Base-by-base conservation (phyloP, 345 rosid genomes). In the Arabis alpina region DNA sequence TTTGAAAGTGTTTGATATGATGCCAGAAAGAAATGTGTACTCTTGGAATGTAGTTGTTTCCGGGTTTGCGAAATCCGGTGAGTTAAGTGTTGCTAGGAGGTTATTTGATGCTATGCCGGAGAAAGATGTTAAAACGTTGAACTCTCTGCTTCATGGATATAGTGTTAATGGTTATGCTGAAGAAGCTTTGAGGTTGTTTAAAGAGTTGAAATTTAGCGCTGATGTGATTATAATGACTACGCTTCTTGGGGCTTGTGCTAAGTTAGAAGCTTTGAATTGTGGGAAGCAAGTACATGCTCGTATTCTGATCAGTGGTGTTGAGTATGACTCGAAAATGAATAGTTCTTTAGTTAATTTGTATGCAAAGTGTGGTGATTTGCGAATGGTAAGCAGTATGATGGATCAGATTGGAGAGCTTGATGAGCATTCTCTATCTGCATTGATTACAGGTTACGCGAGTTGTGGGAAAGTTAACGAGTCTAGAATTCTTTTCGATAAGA, bases 201-300 rank as follows among this genome's bases (percentile, higher is more conserved):
- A 76, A 76, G 78, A 81, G 12, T 68, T 84, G 64, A 75, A 61
- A 47, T 65, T 44, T 5, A 64, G 66, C n/a, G 43, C 76, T 54
- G 96, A 90, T 81, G 55, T 71, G 1, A 80, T 87, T 54, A 82
- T 79, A 45, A 15, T 88, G 76, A 83, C 98, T 8, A 82, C 91
- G 13, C 82, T 86, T 70, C 27, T 87, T n/a, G 63, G 83, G n/a
- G 91, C 86, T 42, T 87, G 92, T 68, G 67, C 88, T 24, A 75
- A 78, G 76, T 69, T 83, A 71, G 86, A 72, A 64, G 90, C 87
- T 78, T 64, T 85, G 61, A 70, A 59, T 7, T 71, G 77, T 25
- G 97, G 98, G 19, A 86, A 82, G 82, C 96, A 93, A 70, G 80
- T 88, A 25, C 98, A 93, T 79, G 84, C 85, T 2, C 82, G 70